Percentiles rank a stretch among this genome's conserved stretches.
Conservation (phyloP, 1,284 basidiomycete species). For the Laetiporus sulphureus region DNA sequence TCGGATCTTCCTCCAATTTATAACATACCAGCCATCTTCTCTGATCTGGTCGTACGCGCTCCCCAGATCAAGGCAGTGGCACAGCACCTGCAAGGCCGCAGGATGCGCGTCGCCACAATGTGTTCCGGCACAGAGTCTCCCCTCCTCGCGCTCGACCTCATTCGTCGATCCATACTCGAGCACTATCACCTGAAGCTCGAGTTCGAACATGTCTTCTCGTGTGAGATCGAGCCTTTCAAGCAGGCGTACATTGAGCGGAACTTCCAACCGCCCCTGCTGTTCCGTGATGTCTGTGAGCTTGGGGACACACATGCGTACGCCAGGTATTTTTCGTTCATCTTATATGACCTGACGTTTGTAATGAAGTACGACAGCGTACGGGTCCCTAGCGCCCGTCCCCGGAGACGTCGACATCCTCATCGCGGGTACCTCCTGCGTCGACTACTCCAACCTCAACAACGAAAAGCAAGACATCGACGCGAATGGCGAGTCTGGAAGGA, state of each 20-base stretch:
- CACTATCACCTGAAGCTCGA: conserved; percentile 62
- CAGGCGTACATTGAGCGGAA: conserved; percentile 97
- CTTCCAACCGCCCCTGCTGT: conserved; percentile 86
- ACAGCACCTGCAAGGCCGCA: conserved; percentile 70
- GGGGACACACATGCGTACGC: conserved; percentile 70
- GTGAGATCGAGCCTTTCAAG: conserved; percentile 97
- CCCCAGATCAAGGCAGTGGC: conserved; percentile 66
- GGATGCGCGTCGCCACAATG: conserved; percentile 93
- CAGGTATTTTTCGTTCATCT: background rate
- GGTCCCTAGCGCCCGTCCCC: conserved; percentile 79
- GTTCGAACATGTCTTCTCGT: conserved; percentile 92
- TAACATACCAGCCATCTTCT: conserved; percentile 80
- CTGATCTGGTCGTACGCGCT: conserved; percentile 72
- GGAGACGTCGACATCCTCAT: conserved; percentile 88
- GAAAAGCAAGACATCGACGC: conserved; percentile 86
- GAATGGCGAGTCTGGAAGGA: conserved; percentile 84
- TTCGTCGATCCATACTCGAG: conserved; percentile 69
- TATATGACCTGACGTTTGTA: conserved; percentile 9
- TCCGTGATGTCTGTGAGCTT: conserved; percentile 92
- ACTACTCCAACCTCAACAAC: conserved; percentile 94
- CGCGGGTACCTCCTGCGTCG: conserved; percentile 94
- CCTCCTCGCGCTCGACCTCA: conserved; percentile 82
- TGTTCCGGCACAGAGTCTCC: conserved; percentile 96
- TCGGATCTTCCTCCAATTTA: conserved; percentile 77
- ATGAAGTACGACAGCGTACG: conserved; percentile 83